Evolutionary conservation across 73 alveolate genomes (phyloP).

Genomic region (Paramecium tetraurelia): DNA sequence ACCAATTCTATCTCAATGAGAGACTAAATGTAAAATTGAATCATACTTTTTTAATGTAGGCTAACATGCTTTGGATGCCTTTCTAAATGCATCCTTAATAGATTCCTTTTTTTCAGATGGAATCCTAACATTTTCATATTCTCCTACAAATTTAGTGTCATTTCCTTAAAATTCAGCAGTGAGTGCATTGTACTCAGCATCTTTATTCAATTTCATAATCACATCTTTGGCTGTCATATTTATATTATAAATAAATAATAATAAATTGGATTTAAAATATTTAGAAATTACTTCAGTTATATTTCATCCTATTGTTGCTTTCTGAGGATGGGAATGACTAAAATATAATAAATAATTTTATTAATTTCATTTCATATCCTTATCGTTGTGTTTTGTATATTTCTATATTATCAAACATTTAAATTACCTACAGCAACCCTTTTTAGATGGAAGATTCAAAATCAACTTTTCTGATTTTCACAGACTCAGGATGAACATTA

Average conservation of each 20-base stretch:
- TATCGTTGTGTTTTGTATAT: background rate
- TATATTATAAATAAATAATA: background rate
- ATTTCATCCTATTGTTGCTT: too few relatives aligned
- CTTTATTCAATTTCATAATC: background rate
- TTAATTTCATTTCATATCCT: background rate
- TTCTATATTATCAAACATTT: background rate
- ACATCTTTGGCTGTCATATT: conserved; percentile 31
- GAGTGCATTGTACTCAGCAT: background rate
- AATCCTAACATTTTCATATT: conserved; percentile 10
- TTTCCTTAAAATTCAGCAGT: background rate
- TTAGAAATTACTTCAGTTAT: background rate
- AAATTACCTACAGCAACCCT: background rate
- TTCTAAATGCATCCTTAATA: conserved; percentile 2
- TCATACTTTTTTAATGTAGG: conserved; percentile 18
- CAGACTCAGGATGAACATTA: conserved; percentile 31
- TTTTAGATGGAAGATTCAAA: background rate
- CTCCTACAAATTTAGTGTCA: background rate
- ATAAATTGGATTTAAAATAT: background rate
- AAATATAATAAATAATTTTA: background rate
- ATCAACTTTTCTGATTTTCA: background rate
- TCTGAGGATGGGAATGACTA: background rate
- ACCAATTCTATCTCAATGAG: background rate
- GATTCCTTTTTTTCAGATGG: background rate
- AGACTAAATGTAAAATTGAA: background rate
- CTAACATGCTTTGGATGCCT: background rate